Base-by-base conservation (phyloP, 2,329 filamentous ascomycete genomes). In the Xylaria sp. region DNA sequence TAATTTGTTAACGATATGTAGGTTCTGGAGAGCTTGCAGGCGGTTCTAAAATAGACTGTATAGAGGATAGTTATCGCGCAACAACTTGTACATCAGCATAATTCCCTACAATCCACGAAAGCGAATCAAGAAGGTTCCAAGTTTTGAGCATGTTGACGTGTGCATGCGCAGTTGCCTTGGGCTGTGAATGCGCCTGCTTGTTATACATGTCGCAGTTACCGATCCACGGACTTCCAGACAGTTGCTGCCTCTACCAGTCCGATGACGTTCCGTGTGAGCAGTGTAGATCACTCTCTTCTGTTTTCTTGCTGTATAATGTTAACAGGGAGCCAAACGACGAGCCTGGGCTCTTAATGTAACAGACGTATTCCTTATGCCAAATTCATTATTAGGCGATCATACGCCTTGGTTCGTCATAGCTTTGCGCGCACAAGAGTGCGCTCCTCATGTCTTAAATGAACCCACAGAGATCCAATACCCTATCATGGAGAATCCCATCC, bases 11-110 rank as follows among this genome's bases (percentile, higher is more conserved):
- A 87, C 77, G 42, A 27, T 53, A 50, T 53, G 1, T 73, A 94
- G 92, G 91, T 95, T 78, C 87, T 96, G 76, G 93, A 96, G 88
- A 92, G 89, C 81, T 87, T 96, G 78, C 90, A 94, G 84, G 89
- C 90, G 77, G 89, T 87, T 77, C 85, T 95, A 80, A 95, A 94
- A 88, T 94, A 93, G 85, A 85, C 78, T 78, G 78, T 82, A 80
- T 83, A 83, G 83, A 83, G 73, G 81, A 80, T 81, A 77, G 76
- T 71, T 72, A 63, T 72, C 61, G 64, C 65, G 59, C 68, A 53
- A 47, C 73, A 75, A 74, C 73, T 74, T 78, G 77, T 81, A 81
- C 79, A 81, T 79, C 80, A 80, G 75, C 76, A 72, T 68, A 73
- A 73, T 77, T 75, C 74, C 73, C 75, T 76, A 75, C 71, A 72